Evolutionary conservation across 2,329 filamentous ascomycete genomes (phyloP), one percentile per base, ranked within the genome.

Genomic region (Claviceps quebecensis): DNA sequence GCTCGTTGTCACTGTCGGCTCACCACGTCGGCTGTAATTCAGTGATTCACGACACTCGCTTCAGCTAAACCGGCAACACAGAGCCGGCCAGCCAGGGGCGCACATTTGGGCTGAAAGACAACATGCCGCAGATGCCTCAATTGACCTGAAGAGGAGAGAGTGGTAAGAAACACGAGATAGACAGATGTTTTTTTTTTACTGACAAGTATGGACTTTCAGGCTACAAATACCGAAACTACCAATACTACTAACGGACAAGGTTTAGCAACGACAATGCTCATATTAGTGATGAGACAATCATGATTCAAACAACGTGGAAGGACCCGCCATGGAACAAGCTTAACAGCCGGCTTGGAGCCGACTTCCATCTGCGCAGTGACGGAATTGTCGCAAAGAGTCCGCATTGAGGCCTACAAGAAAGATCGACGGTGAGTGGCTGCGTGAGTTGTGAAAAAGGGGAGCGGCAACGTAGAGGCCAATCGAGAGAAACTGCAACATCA

Each of bases 401-500:
- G 47, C 45, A 48, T 46, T 26, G 43, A 53, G 9, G 45, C 46
- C 52, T 43, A 26, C 23, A 34, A 17, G 47, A 38, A 26, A 38
- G 13, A 40, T 22, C 29, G 51, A 52, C 50, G 38, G 50, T 49
- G 34, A 49, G 48, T 45, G 50, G 50, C 47, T 45, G 40, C 47
- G 47, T 39, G 41, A 26, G 36, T 37, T 34, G 46, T 45, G 14
- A 29, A 7, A 19, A 8, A 19, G 29, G 23, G 37, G 8, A 29
- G 41, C 45, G 46, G 36, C 17, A 22, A 26, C 37, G 43, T 46
- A 22, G 8, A 41, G n/a, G 17, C 39, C 17, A 47, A 41, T 44
- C 40, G 49, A 37, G 36, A 47, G 37, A 43, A 51, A 40, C 55
- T 56, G 55, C 47, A 47, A 53, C 49, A 45, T 45, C 45, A 47